These are phyloP conservation scores for Chrysophaeum taylorii DNA, from an alignment of 352 stramenopile species.

Conservation along the genomic window DNA sequence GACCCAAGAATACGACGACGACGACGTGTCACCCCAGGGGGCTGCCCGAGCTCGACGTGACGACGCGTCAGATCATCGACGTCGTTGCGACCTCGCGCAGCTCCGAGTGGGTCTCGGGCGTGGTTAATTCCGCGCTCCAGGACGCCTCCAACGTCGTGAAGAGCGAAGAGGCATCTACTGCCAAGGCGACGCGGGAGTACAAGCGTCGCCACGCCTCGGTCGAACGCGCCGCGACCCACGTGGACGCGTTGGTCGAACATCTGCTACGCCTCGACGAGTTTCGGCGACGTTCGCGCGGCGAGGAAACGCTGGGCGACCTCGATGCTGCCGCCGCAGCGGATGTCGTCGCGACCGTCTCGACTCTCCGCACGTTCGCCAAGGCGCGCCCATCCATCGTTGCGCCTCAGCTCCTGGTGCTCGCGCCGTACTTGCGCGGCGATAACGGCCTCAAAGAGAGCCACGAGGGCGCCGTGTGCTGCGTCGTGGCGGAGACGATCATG, in stretches of 20 bases:
- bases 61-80: background rate
- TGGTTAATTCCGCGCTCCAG: background rate
- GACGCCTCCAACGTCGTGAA: background rate
- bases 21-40: background rate
- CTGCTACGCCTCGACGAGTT: background rate
- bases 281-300: background rate
- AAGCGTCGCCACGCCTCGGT: background rate
- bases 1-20: background rate
- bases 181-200: background rate
- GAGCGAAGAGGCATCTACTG: background rate
- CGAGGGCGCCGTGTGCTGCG: background rate
- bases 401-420: background rate
- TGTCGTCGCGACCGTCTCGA: background rate
- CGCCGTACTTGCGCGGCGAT: background rate
- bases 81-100: background rate
- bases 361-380: background rate
- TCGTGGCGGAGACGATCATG: background rate
- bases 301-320: background rate
- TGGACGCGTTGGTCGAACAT: background rate
- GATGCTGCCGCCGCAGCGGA: background rate
- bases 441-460: background rate
- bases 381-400: background rate
- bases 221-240: background rate
- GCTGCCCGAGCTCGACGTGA: background rate
- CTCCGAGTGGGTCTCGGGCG: background rate